Base-by-base conservation (phyloP, 208 protist species). In the Trypanosoma cruzi region DNA sequence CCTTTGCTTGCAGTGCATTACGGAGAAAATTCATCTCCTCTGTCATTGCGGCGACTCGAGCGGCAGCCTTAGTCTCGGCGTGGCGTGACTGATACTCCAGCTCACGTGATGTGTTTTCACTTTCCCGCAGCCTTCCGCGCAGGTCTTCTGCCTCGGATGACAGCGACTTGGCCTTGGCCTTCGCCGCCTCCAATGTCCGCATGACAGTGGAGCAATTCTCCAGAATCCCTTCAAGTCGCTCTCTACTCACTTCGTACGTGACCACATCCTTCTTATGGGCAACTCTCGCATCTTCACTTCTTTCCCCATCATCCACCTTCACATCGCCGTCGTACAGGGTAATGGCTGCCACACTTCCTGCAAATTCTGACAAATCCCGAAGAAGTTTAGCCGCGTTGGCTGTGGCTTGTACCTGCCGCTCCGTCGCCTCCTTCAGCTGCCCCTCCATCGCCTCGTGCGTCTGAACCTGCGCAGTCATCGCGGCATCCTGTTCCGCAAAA, bases 341-440 rank as follows among this genome's bases (percentile, higher is more conserved):
- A 29, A 63, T 37, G 4, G 69, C 69, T 6, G 69, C 69, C 28
- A 75, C 46, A 58, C 62, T 75, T 28, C 61, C 62, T 20, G 61
- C 28, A 56, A 75, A 75, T 2, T 75, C 69, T 14, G 61, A 37
- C 20, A 75, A n/a, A 18, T 18, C 48, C 0, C 61, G 48, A 20
- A 59, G 60, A 22, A 60, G 46, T 36, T 63, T 56, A 8, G 68
- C 59, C 37, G 31, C 16, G 13, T 66, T 36, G 8, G 68, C 68
- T 20, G 57, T 66, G 16, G 59, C 68, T n/a, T 36, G 22, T n/a
- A 73, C 18, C 28, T 73, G 57, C 34, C 59, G 57, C 46, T 73
- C 58, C 8, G 37, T 62, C 46, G 59, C 68, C 34, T 65, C 68
- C 11, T 58, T 73, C 24, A 73, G 31, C 16, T 64, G 68, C 5